phyloP scores from a whole-genome alignment of 805 yeast genomes.

The Suhomyces vadensis region DNA sequence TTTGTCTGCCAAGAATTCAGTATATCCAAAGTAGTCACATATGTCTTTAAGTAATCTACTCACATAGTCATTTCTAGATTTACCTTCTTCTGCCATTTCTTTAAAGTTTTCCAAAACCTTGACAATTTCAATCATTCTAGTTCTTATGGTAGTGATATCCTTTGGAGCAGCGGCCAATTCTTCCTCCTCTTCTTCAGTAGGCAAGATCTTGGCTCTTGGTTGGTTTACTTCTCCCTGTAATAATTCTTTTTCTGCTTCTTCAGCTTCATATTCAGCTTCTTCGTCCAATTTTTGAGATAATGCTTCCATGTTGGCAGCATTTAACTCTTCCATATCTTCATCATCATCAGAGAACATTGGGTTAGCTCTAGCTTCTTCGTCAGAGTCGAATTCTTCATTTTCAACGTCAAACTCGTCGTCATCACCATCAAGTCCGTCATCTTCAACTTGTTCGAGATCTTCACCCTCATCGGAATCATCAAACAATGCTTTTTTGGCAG shows the following conservation, averaged over 20 bases:
- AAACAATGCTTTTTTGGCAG: constrained; percentile 72
- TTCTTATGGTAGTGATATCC: constrained; percentile 80
- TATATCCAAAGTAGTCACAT: constrained; percentile 90
- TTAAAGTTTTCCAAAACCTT: constrained; percentile 91
- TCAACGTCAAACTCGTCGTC: constrained; percentile 42
- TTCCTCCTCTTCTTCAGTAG: constrained; percentile 65
- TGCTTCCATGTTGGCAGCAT: constrained; percentile 83
- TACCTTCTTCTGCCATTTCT: constrained; percentile 79
- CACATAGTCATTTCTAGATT: constrained; percentile 79
- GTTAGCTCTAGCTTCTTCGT: constrained; percentile 56
- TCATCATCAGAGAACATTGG: constrained; percentile 86
- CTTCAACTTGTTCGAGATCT: constrained; percentile 43
- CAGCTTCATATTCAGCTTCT: constrained; percentile 48
- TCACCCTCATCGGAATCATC: constrained; percentile 62
- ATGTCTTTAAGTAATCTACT: constrained; percentile 81
- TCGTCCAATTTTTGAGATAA: constrained; percentile 67
- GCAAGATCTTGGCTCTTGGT: constrained; percentile 77
- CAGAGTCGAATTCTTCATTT: constrained; percentile 51
- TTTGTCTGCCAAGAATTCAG: constrained; percentile 90
- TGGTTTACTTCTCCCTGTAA: constrained; percentile 58
- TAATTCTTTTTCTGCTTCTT: constrained; percentile 54
- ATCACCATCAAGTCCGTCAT: constrained; percentile 42
- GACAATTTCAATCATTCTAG: constrained; percentile 93
- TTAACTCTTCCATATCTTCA: constrained; percentile 58
- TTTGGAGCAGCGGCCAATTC: constrained; percentile 54